Evolutionary conservation across 805 yeast species (phyloP).

Genomic region (Pichia californica): DNA sequence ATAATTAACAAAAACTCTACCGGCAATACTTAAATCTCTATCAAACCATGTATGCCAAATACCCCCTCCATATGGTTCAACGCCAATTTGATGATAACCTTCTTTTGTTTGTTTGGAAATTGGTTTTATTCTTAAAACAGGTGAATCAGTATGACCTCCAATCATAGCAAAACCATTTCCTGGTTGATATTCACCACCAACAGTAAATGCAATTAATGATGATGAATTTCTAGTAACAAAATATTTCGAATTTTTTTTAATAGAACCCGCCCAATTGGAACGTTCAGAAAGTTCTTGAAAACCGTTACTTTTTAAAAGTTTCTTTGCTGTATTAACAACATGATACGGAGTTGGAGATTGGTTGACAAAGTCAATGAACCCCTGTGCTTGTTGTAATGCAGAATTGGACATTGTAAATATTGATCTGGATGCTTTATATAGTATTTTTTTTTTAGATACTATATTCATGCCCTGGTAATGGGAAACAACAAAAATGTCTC

Average conservation of each 20-base stretch:
- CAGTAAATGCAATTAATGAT: constrained; percentile 79
- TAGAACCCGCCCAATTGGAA: constrained; percentile 54
- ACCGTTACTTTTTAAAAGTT: constrained; percentile 51
- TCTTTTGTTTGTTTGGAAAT: constrained; percentile 61
- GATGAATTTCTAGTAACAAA: constrained; percentile 87
- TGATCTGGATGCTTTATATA: background rate
- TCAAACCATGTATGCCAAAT: constrained; percentile 98
- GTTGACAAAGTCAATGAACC: constrained; percentile 73
- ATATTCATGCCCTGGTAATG: background rate
- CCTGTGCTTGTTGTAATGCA: constrained; percentile 38
- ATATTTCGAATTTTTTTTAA: constrained; percentile 57
- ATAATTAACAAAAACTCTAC: constrained; percentile 70
- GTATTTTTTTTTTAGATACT: background rate
- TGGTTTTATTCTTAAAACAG: constrained; percentile 85
- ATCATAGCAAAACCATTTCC: constrained; percentile 84
- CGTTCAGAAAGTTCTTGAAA: constrained; percentile 71
- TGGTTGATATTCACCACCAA: constrained; percentile 64
- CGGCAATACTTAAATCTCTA: constrained; percentile 86
- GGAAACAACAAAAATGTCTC: no score
- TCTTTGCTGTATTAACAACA: constrained; percentile 65
- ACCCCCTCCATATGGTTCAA: constrained; percentile 93
- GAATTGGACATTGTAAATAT: constrained; percentile 12
- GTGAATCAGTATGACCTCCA: constrained; percentile 97
- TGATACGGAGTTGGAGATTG: constrained; percentile 92
- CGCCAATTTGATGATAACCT: constrained; percentile 85